Conservation (phyloP, 805 yeast genomes). For the Cyberlindnera maritima region DNA sequence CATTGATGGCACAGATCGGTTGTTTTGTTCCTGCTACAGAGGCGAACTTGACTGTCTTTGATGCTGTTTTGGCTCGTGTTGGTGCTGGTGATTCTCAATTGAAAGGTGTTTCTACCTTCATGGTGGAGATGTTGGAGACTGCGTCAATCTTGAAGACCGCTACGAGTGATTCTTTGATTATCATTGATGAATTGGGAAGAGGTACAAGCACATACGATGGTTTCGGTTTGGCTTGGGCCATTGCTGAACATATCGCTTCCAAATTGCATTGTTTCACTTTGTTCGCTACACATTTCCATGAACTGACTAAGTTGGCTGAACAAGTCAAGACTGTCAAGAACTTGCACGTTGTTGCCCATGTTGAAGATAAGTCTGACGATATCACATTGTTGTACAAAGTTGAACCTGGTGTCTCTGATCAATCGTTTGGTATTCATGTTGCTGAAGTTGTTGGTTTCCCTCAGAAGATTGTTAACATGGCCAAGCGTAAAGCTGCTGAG, state of each 20-base stretch:
- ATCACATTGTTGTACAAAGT: conserved; percentile 89
- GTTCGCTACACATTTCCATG: conserved; percentile 98
- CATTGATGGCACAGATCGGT: conserved; percentile 86
- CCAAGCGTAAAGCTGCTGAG: conserved; percentile 89
- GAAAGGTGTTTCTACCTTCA: conserved; percentile 94
- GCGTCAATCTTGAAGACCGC: conserved; percentile 82
- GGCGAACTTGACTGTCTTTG: conserved; percentile 82
- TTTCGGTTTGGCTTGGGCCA: conserved; percentile 97
- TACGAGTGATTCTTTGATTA: conserved; percentile 72
- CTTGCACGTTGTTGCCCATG: conserved; percentile 91
- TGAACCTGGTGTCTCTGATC: conserved; percentile 94
- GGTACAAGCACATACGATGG: conserved; percentile 86
- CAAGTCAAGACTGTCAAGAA: conserved; percentile 65
- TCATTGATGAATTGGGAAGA: conserved; percentile 94
- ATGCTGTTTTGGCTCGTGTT: conserved; percentile 92
- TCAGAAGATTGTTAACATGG: conserved; percentile 85
- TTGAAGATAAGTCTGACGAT: conserved; percentile 56
- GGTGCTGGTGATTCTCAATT: conserved; percentile 98
- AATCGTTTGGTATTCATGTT: conserved; percentile 96
- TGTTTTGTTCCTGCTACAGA: conserved; percentile 79
- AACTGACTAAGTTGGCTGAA: conserved; percentile 76
- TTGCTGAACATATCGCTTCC: conserved; percentile 77
- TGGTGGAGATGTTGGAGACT: conserved; percentile 96
- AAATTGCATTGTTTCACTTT: conserved; percentile 74
- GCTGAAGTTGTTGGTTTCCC: conserved; percentile 97